These are phyloP conservation scores for Orbilia brochopaga DNA, from an alignment of 2,329 filamentous ascomycete species.

Conservation along the genomic window DNA sequence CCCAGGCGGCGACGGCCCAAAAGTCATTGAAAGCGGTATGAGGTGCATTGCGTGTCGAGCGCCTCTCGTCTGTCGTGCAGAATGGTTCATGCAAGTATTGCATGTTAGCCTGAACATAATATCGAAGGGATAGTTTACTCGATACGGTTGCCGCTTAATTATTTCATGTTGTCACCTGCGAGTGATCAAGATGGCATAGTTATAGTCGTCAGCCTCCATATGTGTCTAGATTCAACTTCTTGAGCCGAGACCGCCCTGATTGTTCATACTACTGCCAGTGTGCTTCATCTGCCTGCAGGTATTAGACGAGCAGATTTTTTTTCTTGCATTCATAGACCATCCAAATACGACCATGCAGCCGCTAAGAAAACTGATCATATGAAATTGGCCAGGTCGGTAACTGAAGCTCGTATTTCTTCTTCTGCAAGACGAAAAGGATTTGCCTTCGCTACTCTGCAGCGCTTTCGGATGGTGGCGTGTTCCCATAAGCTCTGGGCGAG, in stretches of 20 bases:
- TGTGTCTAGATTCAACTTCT: conserved; percentile 15
- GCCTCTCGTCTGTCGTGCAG: conserved; percentile 20
- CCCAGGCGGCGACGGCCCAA: conserved; percentile 34
- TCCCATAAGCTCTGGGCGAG: conserved; percentile 1
- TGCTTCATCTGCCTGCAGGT: conserved; percentile 15
- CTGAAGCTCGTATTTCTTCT: conserved; percentile 7
- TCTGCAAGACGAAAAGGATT: conserved; percentile 5
- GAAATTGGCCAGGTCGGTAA: conserved; percentile 10
- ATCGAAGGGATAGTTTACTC: conserved; percentile 25
- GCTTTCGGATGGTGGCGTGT: conserved; percentile 11
- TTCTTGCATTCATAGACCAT: neutral
- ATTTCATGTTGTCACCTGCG: conserved; percentile 22
- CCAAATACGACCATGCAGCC: conserved; percentile 5
- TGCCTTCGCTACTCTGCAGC: conserved; percentile 6
- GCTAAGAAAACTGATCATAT: conserved; percentile 12
- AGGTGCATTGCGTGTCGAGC: conserved; percentile 24
- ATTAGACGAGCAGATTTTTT: conserved; percentile 10
- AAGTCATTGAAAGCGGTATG: conserved; percentile 23
- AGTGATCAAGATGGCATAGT: conserved; percentile 28
- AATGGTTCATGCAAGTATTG: conserved; percentile 27
- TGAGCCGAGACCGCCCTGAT: conserved; percentile 7
- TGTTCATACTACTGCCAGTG: conserved; percentile 15
- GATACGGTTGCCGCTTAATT: conserved; percentile 45
- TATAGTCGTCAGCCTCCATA: conserved; percentile 5
- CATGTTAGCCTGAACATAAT: conserved; percentile 2